phyloP scores from a whole-genome alignment of 2,329 filamentous ascomycete genomes.

The Stachybotrys echinatus region DNA sequence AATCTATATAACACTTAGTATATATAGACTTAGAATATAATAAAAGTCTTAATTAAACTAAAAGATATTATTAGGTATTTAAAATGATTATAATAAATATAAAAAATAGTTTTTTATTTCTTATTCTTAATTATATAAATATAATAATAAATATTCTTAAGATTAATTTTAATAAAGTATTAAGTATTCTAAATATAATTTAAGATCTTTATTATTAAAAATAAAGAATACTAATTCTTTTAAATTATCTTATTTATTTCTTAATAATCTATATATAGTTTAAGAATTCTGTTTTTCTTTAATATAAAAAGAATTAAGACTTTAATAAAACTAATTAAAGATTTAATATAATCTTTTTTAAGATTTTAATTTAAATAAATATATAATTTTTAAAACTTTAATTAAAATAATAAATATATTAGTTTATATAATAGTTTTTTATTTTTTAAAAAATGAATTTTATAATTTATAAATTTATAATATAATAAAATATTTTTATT shows the following conservation, averaged over 20 bases:
- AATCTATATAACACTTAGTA: too few species aligned
- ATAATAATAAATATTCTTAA: slow-evolving; percentile 9
- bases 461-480: too few species aligned
- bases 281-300: slow-evolving; percentile 5
- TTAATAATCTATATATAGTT: too few species aligned
- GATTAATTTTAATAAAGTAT: too few species aligned
- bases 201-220: too few species aligned
- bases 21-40: too few species aligned
- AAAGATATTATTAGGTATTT: not conserved
- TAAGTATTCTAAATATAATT: too few species aligned
- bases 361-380: slow-evolving; percentile 2
- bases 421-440: slow-evolving; percentile 3
- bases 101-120: slow-evolving; percentile 5
- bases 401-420: slow-evolving; percentile 5
- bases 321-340: slow-evolving; percentile 3
- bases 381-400: slow-evolving; percentile 5
- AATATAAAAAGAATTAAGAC: slow-evolving; percentile 6
- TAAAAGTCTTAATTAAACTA: not conserved
- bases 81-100: slow-evolving; percentile 12
- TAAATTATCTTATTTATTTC: too few species aligned
- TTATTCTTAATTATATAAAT: too few species aligned
- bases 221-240: too few species aligned
- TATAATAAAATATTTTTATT: too few species aligned
- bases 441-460: slow-evolving; percentile 1
- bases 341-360: slow-evolving; percentile 5